Evolutionary conservation across 164 flowering plant species (phyloP).

Genomic region (Umbellularia californica): DNA sequence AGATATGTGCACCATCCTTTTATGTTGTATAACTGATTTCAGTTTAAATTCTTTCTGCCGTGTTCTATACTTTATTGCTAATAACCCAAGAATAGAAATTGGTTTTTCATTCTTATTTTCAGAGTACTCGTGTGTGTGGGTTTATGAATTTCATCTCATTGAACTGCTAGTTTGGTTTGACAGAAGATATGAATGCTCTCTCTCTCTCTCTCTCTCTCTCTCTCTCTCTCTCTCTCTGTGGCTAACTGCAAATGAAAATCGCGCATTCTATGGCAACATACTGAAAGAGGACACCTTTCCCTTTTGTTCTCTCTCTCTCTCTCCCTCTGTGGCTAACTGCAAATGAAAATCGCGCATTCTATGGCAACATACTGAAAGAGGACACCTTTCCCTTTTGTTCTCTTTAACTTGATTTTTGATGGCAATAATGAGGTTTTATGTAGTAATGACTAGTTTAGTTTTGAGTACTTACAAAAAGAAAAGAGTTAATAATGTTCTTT

Average conservation of each 20-base stretch:
- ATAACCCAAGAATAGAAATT: neutral
- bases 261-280: no score
- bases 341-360: neutral
- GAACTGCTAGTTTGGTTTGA: neutral
- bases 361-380: no score
- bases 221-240: neutral
- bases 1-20: neutral
- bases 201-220: no score
- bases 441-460: neutral
- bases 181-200: no score
- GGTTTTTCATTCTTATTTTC: no score
- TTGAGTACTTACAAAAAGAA: no score
- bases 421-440: neutral
- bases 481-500: conserved; percentile 3
- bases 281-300: no score
- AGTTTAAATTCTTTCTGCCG: neutral
- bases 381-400: no score
- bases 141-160: neutral
- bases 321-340: neutral
- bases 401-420: neutral
- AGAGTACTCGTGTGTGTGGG: neutral
- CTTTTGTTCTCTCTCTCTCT: no score
- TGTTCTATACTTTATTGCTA: no score
- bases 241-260: neutral
- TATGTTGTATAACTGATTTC: neutral